Evolutionary conservation across 176 grass and related monocot genomes (phyloP), one percentile per base, ranked within the genome.

Genomic region (Zizania latifolia): DNA sequence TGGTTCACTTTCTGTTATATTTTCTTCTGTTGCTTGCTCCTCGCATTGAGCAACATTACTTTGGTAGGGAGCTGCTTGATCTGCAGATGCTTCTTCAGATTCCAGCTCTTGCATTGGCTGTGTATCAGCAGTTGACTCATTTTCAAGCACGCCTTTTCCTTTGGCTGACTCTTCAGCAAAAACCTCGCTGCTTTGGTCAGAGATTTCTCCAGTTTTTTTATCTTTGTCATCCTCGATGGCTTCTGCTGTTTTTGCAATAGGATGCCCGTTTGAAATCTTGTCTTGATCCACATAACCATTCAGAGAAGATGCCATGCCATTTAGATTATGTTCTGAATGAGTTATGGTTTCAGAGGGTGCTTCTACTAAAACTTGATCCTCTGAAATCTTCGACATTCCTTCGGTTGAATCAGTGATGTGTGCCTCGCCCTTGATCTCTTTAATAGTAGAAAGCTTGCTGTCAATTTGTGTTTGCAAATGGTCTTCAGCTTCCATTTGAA

Each of bases 331-430:
- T 61, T 83, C 75, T 79, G 26, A 10, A 79, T 38, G 75, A 79
- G 62, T 65, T 43, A 68, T 19, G 34, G 36, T 56, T 68, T 41
- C 74, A 53, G 80, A 69, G 80, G 80, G 68, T 87, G 68, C 40
- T 51, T 78, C 70, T 67, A 73, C 79, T 61, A 68, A 78, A 87
- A 62, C 53, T 67, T 78, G 39, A 35, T 74, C 79, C 79, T 83
- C 85, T 78, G 60, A 16, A 78, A 65, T 77, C 59, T 78, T 87
- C 30, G 75, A 75, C n/a, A 26, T 53, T 68, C 68, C 85, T 83
- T 79, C 61, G 78, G 39, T 62, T 78, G 80, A 74, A 61, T 55
- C 53, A 21, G 68, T 73, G 33, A 0, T 78, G 53, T 43, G 57
- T n/a, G 23, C 67, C 10, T 55, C 5, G 2, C n/a, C 56, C 61